Conservation (phyloP, 306 rosid genomes). For the Biancaea sappan region DNA sequence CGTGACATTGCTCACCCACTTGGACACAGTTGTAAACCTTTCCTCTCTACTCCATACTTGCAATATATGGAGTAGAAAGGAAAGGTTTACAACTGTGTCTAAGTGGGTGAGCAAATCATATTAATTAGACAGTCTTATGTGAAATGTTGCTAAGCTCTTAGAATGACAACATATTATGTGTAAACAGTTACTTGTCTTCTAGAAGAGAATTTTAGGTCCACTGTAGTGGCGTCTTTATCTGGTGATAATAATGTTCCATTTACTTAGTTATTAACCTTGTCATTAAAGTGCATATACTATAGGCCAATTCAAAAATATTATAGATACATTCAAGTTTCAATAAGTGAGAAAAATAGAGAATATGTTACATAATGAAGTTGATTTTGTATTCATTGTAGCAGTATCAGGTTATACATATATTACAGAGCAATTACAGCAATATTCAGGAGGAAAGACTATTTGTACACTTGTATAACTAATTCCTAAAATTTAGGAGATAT, state of each 20-base stretch:
- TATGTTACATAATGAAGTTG: too few species aligned
- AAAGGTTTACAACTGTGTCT: slow-evolving; percentile 81
- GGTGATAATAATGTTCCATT: not conserved
- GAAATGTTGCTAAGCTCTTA: slow-evolving; percentile 28
- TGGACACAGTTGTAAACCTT: slow-evolving; percentile 79
- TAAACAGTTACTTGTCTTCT: slow-evolving; percentile 14
- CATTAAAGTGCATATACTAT: not conserved
- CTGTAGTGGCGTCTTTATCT: not conserved
- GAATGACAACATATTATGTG: slow-evolving; percentile 27
- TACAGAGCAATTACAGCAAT: too few species aligned
- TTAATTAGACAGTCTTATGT: slow-evolving; percentile 22
- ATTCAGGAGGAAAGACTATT: too few species aligned
- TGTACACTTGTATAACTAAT: too few species aligned
- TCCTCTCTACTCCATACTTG: slow-evolving; percentile 58
- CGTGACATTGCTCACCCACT: slow-evolving; percentile 86
- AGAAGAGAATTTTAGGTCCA: slow-evolving; percentile 14
- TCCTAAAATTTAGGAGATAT: too few species aligned
- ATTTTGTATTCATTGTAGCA: too few species aligned
- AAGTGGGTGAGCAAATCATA: slow-evolving; percentile 60
- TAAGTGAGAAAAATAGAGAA: too few species aligned
- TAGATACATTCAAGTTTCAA: not conserved
- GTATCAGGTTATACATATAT: too few species aligned
- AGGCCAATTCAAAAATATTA: not conserved
- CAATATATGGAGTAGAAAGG: slow-evolving; percentile 50
- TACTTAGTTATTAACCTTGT: too few species aligned